phyloP scores from a whole-genome alignment of 108 stramenopile species.

The Mediolabrus comicus region DNA sequence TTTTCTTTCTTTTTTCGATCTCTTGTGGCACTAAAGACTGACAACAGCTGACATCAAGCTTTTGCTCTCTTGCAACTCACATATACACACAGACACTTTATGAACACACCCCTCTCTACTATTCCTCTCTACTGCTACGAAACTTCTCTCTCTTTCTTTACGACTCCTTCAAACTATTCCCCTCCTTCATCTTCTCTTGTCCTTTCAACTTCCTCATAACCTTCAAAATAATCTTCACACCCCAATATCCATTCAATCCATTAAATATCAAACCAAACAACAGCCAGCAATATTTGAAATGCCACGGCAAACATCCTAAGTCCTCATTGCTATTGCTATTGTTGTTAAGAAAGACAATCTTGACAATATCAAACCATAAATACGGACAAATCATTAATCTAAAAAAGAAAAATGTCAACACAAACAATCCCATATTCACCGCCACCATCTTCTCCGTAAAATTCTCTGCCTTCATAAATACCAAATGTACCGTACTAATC shows the following conservation, averaged over 20 bases:
- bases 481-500: slow-evolving; percentile 34
- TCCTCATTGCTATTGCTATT: slow-evolving; percentile 9
- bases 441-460: slow-evolving; percentile 3
- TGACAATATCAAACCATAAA: slow-evolving; percentile 35
- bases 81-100: too few relatives aligned
- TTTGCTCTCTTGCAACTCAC: too few relatives aligned
- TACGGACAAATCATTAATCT: slow-evolving; percentile 54
- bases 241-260: slow-evolving; percentile 60
- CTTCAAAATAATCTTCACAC: slow-evolving; percentile 57
- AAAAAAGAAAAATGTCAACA: slow-evolving; percentile 45
- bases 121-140: background rate
- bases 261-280: slow-evolving; percentile 57
- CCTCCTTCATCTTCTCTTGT: slow-evolving; percentile 43
- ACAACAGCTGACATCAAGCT: too few relatives aligned
- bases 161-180: background rate
- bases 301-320: slow-evolving; percentile 45
- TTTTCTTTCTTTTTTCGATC: too few relatives aligned
- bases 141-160: background rate
- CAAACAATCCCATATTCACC: slow-evolving; percentile 43
- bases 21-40: too few relatives aligned
- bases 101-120: background rate
- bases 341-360: background rate
- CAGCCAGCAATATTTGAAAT: slow-evolving; percentile 43
- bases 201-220: slow-evolving; percentile 51
- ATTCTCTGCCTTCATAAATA: slow-evolving; percentile 31